Percentiles rank a stretch among this genome's conserved stretches.
These are phyloP conservation scores for Trametes sanguinea DNA, from an alignment of 768 basidiomycete genomes.

Conservation along the genomic window DNA sequence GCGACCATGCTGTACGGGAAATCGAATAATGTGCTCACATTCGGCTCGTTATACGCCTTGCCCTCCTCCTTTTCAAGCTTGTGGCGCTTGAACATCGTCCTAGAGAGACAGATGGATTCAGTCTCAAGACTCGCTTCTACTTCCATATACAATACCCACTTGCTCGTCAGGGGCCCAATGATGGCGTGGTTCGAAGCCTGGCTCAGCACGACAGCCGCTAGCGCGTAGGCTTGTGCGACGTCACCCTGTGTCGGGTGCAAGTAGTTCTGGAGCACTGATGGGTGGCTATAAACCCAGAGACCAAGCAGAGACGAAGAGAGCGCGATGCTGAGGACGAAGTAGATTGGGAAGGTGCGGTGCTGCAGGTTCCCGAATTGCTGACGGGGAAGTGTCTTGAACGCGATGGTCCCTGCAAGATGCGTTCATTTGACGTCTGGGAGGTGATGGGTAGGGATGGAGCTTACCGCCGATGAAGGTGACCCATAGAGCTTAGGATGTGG, in stretches of 20 bases:
- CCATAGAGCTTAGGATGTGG: conserved; percentile 47
- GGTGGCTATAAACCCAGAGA: conserved; percentile 60
- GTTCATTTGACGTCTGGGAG: neutral
- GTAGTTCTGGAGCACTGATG: conserved; percentile 51
- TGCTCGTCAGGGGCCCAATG: conserved; percentile 72
- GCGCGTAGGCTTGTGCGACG: conserved; percentile 64
- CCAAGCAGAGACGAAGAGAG: conserved; percentile 57
- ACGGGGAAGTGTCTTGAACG: conserved; percentile 63
- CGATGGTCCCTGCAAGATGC: conserved; percentile 52
- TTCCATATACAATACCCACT: conserved; percentile 40
- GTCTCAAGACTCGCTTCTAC: neutral
- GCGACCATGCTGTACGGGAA: neutral
- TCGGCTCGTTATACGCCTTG: conserved; percentile 62
- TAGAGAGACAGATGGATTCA: conserved; percentile 27
- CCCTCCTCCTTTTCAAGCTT: conserved; percentile 75
- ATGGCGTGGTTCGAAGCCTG: conserved; percentile 68
- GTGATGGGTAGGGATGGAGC: neutral
- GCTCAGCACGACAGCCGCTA: conserved; percentile 46
- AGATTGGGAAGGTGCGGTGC: conserved; percentile 72
- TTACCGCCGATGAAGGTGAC: conserved; percentile 66
- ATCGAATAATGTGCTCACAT: conserved; percentile 45
- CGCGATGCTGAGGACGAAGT: conserved; percentile 62
- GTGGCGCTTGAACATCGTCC: conserved; percentile 77
- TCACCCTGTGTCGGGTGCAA: conserved; percentile 53
- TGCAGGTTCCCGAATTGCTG: conserved; percentile 75